These are phyloP conservation scores for Phytophthora fragariaefolia DNA, from an alignment of 352 stramenopile species.

Conservation along the genomic window DNA sequence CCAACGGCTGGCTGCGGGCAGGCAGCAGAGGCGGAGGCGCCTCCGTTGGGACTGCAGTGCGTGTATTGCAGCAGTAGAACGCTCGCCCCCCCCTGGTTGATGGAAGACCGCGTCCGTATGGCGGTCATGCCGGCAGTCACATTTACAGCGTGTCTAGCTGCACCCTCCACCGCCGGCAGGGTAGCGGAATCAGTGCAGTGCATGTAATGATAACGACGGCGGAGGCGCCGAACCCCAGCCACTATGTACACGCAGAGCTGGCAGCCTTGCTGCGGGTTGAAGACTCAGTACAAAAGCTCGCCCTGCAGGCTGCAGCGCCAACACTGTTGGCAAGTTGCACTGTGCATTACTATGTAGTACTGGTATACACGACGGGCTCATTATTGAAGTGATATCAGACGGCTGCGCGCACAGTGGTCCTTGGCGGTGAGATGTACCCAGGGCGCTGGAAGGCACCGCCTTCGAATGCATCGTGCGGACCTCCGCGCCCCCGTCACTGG, in stretches of 20 bases:
- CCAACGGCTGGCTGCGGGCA: not conserved
- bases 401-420: not conserved
- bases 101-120: no score
- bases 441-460: not conserved
- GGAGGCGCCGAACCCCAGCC: no score
- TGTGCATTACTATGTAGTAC: not conserved
- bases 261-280: no score
- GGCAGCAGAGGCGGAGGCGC: not conserved
- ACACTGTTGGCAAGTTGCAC: not conserved
- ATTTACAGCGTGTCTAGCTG: not conserved
- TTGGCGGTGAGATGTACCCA: constrained; percentile 3
- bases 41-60: no score
- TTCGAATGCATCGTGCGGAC: not conserved
- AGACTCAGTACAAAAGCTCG: no score
- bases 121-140: not conserved
- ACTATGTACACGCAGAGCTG: no score
- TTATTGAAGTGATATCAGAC: constrained; percentile 6
- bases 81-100: no score
- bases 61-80: no score
- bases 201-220: no score
- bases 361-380: not conserved
- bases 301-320: not conserved
- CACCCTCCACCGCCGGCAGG: no score
- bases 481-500: not conserved
- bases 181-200: no score